Evolutionary conservation across 345 rosid species (phyloP), one percentile per base, ranked within the genome.

Genomic region (Salix arbutifolia): DNA sequence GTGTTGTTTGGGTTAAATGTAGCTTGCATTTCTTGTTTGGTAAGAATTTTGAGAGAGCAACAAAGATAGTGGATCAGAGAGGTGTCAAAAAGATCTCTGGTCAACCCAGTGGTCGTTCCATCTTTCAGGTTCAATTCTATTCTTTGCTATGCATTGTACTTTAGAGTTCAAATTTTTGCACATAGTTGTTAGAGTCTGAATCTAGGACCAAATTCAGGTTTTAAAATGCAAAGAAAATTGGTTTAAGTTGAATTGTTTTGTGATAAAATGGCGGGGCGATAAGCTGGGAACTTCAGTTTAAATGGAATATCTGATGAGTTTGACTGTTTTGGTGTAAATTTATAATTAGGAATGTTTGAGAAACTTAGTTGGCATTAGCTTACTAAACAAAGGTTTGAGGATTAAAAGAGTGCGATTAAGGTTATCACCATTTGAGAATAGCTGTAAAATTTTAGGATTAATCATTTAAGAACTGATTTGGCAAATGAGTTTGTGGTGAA

Each of bases 1-100:
- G 19, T 14, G 33, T n/a, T 28, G 31, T 53, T 44, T 19, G 30
- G 23, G 71, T 40, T 7, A 3, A 79, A 48, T 65, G 56, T 82
- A 95, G 98, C 56, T 88, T 93, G 88, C 90, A 91, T 86, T 84
- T 93, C 84, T 81, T 93, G 89, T 95, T 89, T 83, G 98, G 98
- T 77, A 95, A 91, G 83, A 95, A 91, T 82, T 74, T 95, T 61
- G 97, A 91, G 87, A 86, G 86, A 74, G 99, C 98, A 0, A 88
- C 94, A 6, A 82, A 91, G 85, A 90, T 91, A 28, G 86, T 91
- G 25, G 97, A 93, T 81, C 96, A 91, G 64, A 81, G 86, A 35
- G 91, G 94, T 52, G 96, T 94, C 44, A 93, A 89, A 86, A 85
- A 84, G 80, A 87, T 95, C 84, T 84, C 88, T 17, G 90, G 97